Evolutionary conservation across 306 rosid species (phyloP).

Genomic region (Prunus fruticosa): DNA sequence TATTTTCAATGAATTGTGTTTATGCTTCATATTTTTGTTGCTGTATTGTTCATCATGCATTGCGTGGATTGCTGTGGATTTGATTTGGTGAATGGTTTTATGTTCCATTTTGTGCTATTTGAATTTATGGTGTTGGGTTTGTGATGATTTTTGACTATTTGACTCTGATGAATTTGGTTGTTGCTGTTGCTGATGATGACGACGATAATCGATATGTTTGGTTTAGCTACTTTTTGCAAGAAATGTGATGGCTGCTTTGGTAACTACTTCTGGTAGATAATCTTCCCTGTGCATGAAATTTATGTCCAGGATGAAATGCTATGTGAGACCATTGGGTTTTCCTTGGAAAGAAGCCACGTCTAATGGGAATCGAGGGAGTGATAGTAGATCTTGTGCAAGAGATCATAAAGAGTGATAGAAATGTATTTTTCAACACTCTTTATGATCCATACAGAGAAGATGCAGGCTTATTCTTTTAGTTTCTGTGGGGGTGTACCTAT

Average conservation of each 20-base stretch:
- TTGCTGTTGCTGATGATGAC: not conserved
- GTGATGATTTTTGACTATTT: too few relatives aligned
- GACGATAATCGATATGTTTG: not conserved
- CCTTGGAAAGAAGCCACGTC: not conserved
- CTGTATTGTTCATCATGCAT: not conserved
- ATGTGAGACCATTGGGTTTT: not conserved
- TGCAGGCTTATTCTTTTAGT: too few relatives aligned
- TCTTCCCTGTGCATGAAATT: not conserved
- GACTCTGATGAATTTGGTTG: not conserved
- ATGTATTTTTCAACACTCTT: too few relatives aligned
- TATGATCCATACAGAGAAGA: too few relatives aligned
- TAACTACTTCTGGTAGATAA: not conserved
- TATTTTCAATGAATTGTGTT: not conserved
- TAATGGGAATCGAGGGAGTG: too few relatives aligned
- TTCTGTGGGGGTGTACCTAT: too few relatives aligned
- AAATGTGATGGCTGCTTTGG: too few relatives aligned
- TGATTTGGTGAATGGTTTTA: not conserved
- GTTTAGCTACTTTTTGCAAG: not conserved
- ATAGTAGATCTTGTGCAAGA: too few relatives aligned
- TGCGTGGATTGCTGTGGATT: not conserved
- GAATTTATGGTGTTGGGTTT: not conserved
- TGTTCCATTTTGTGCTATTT: not conserved
- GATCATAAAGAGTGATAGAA: too few relatives aligned
- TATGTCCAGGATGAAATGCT: not conserved
- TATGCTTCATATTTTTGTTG: not conserved